Base-by-base conservation (phyloP, 179 eudicot species). In the Beta lomatogona region DNA sequence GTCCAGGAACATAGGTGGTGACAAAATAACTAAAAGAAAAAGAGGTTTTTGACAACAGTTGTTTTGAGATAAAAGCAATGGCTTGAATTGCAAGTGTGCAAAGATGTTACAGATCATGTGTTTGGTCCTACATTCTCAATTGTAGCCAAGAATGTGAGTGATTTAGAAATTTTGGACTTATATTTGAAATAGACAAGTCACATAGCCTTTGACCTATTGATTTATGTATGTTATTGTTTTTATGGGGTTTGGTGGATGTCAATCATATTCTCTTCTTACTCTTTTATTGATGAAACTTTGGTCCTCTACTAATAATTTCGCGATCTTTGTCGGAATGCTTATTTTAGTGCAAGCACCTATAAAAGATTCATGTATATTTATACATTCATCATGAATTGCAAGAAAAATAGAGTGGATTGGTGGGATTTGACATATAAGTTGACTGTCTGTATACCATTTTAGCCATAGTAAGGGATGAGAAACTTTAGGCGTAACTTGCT, bases 281-380 rank as follows among this genome's bases (percentile, higher is more conserved):
- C 73, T 50, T 81, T 75, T 58, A 81, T 67, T 78, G 45, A 78
- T 73, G 36, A 66, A 75, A 60, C 73, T 76, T 28, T 16, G 64
- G 36, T 76, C 76, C 68, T 61, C 57, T 48, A 28, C 63, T n/a
- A 82, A 79, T 79, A 9, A 76, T 82, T 64, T 50, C 28, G 57
- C 9, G 72, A 79, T 85, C 83, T 82, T 82, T 82, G 85, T 82
- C 85, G 68, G 25, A 46, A 16, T 68, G 71, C 76, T 75, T 76
- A 25, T 18, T 71, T 77, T 75, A 59, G 75, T 58, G 76, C 76
- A 73, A 78, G 74, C 22, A 73, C 57, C 53, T 66, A 68, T 76
- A 58, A 16, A 25, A 45, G 52, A 64, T 53, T 44, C 0, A 71
- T 50, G 45, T 25, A 13, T n/a, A 52, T 53, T 0, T 52, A 45